Conservation (phyloP, 208 protist genomes). For the Angomonas desouzai region DNA sequence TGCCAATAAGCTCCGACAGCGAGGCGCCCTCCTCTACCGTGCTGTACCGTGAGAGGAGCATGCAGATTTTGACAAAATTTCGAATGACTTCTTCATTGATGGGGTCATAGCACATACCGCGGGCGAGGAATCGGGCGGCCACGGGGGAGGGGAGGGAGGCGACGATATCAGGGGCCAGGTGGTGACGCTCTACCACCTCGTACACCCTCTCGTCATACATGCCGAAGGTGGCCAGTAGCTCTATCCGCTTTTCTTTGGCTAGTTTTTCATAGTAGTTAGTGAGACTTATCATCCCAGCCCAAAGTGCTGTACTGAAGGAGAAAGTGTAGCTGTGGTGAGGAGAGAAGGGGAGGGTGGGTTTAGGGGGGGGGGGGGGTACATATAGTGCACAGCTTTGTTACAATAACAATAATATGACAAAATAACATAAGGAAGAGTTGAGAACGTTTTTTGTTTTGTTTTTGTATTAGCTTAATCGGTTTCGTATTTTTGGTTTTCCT, state of each 20-base stretch:
- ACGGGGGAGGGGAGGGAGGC: slow-evolving; percentile 53
- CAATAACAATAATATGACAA: too few species aligned
- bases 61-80: slow-evolving; percentile 81
- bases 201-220: slow-evolving; percentile 90
- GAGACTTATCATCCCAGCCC: slow-evolving; percentile 59
- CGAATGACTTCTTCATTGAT: slow-evolving; percentile 73
- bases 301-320: too few species aligned
- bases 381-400: too few species aligned
- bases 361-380: neutral
- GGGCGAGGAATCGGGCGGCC: slow-evolving; percentile 66
- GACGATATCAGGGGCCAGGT: slow-evolving; percentile 49
- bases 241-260: slow-evolving; percentile 49
- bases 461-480: too few species aligned
- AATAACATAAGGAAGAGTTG: too few species aligned
- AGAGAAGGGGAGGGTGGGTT: neutral
- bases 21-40: slow-evolving; percentile 64
- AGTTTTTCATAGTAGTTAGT: slow-evolving; percentile 66
- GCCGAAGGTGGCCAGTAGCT: slow-evolving; percentile 51
- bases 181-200: slow-evolving; percentile 73
- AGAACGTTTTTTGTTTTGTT: too few species aligned
- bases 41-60: slow-evolving; percentile 74
- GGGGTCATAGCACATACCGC: slow-evolving; percentile 78
- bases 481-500: slow-evolving; percentile 16
- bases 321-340: too few species aligned
- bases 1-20: slow-evolving; percentile 81